Base-by-base conservation (phyloP, 2,329 filamentous ascomycete genomes). In the Paecilomyces niveus region DNA sequence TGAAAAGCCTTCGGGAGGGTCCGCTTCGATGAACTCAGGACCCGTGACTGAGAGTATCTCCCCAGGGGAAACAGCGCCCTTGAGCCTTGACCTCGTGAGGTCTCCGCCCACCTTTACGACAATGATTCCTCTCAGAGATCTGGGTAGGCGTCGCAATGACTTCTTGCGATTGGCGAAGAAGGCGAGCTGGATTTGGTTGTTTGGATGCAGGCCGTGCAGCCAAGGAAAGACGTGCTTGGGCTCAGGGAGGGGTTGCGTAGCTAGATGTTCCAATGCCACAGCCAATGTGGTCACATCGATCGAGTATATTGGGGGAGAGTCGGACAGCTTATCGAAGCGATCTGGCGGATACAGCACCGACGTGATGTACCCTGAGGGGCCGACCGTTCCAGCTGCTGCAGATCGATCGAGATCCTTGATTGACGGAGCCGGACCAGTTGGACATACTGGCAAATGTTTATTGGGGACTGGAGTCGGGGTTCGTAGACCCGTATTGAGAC, bases 191-290 rank as follows among this genome's bases (percentile, higher is more conserved):
- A 96, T 83, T 61, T 90, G 86, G 69, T 99, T 99, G 61, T 89
- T 85, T 0, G 90, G 87, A 68, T 97, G 92, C 49, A 97, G 78
- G 24, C 94, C 94, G 76, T 99, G 94, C 24, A 97, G 81, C 94
- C 94, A 99, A 1, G 94, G 94, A 68, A 97, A 99, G 61, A 97
- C 90, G 61, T 86, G 82, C n/a, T 88, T 84, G 0, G 94, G 86
- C 58, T 93, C 86, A 6, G 94, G 93, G 24, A 97, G 80, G 1
- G 92, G 88, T 68, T 96, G 91, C 2, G 86, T 83, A 2, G 93
- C 84, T 59, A 86, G 78, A 67, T 92, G 85, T 63, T 95, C 86
- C 33, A 97, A 70, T 0, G 93, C 91, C 53, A 85, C 80, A 10
- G 85, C 85, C 51, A 97, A 80, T 29, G 84, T 83, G 49, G 80